Conservation (phyloP, 306 rosid genomes). For the Sphenostylis stenocarpa region DNA sequence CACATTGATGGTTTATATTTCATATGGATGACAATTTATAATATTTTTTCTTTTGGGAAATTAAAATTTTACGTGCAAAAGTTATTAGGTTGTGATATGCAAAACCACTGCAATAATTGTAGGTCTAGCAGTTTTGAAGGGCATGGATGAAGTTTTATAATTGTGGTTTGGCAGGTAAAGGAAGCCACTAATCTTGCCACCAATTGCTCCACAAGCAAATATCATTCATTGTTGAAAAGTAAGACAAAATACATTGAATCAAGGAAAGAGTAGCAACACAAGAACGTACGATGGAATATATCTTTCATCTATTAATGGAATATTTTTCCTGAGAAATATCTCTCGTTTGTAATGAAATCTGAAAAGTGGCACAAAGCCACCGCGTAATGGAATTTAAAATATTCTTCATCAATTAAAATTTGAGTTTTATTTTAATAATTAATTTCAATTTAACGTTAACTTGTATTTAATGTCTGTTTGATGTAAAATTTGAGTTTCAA, state of each 20-base stretch:
- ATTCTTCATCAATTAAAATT: not conserved
- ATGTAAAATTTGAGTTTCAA: not conserved
- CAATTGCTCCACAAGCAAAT: conserved; percentile 45
- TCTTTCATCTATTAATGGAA: not conserved
- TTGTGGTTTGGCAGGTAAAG: conserved; percentile 32
- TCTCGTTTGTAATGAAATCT: not conserved
- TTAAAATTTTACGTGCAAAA: not conserved
- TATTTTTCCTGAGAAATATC: not conserved
- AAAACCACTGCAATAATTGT: not conserved
- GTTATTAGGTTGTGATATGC: not conserved
- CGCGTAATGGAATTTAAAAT: not conserved
- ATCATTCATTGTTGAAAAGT: conserved; percentile 28
- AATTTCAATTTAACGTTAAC: not conserved
- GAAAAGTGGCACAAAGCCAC: conserved; percentile 13
- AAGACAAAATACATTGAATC: conserved; percentile 11
- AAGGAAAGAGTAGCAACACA: conserved; percentile 10
- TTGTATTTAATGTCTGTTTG: not conserved
- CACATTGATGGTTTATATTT: not conserved
- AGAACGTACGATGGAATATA: conserved; percentile 12
- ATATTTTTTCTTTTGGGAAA: not conserved
- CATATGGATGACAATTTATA: not conserved
- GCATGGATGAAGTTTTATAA: conserved; percentile 9
- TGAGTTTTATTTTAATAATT: not conserved
- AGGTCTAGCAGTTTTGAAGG: not conserved
- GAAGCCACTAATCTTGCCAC: conserved; percentile 49